Conservation (phyloP, 2,329 filamentous ascomycete genomes). For the Sarocladiaceae sp. region DNA sequence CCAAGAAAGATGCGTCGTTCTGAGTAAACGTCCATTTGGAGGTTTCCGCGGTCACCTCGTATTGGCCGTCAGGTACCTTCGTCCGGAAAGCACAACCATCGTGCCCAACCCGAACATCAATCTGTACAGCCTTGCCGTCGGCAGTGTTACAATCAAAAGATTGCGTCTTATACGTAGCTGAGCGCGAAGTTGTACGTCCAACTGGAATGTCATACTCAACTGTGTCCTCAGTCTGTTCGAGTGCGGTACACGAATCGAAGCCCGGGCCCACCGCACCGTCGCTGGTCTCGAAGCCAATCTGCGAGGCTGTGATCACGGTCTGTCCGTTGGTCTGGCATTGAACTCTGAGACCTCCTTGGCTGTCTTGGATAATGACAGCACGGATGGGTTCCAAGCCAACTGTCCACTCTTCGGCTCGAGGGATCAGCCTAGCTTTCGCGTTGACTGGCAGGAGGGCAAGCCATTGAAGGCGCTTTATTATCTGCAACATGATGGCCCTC, state of each 20-base stretch:
- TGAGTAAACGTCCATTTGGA: background rate
- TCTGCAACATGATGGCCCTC: too few relatives aligned
- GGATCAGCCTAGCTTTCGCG: constrained; percentile 81
- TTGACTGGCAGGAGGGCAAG: constrained; percentile 23
- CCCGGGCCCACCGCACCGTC: background rate
- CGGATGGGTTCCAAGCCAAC: background rate
- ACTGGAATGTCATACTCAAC: background rate
- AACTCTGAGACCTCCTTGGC: background rate
- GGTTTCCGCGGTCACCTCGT: background rate
- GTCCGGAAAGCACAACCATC: constrained; percentile 1
- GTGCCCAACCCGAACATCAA: background rate
- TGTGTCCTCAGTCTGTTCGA: background rate
- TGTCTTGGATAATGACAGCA: background rate
- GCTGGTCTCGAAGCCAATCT: background rate
- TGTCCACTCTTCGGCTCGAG: constrained; percentile 26
- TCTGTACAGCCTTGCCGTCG: background rate
- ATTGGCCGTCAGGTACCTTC: constrained; percentile 5
- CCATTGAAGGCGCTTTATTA: too few relatives aligned
- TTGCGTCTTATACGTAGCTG: constrained; percentile 1
- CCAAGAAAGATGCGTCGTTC: background rate
- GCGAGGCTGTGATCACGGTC: background rate
- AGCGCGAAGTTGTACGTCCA: background rate
- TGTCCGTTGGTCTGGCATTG: constrained; percentile 1
- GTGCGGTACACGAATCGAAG: background rate
- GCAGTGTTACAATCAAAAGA: background rate